Evolutionary conservation across 78 protist species (phyloP).

Genomic region (Bigelowiella natans): DNA sequence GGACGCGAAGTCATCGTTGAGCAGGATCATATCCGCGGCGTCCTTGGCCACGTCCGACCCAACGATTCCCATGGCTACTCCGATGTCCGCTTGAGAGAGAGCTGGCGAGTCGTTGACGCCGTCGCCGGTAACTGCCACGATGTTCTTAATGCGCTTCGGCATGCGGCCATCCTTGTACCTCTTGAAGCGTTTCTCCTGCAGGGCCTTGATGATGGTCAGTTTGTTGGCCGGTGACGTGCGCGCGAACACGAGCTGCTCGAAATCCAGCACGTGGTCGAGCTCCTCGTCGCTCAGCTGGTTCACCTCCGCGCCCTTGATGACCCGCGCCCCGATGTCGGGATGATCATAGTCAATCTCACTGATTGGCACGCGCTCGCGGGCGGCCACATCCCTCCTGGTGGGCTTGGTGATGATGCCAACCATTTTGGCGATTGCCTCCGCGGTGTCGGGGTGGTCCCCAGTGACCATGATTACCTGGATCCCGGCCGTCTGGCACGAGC

Average conservation of each 20-base stretch:
- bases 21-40: constrained; percentile 31
- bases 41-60: constrained; percentile 57
- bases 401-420: background rate
- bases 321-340: background rate
- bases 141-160: background rate
- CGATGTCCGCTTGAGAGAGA: constrained; percentile 76
- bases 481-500: constrained; percentile 58
- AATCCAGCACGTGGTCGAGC: background rate
- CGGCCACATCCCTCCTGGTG: background rate
- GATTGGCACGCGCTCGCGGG: background rate
- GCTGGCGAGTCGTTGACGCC: constrained; percentile 97
- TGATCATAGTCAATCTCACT: background rate
- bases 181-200: constrained; percentile 36
- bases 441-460: constrained; percentile 95
- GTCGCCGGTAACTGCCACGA: constrained; percentile 74
- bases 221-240: constrained; percentile 87
- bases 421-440: constrained; percentile 75
- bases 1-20: constrained; percentile 86
- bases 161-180: background rate
- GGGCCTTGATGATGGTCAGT: constrained; percentile 64
- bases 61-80: constrained; percentile 44
- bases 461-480: constrained; percentile 87
- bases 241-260: constrained; percentile 69
- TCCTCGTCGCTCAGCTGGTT: background rate
- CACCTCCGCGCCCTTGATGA: background rate